Base-by-base conservation (phyloP, 371 early-diverging fungal genomes). In the Lichtheimia ramosa region DNA sequence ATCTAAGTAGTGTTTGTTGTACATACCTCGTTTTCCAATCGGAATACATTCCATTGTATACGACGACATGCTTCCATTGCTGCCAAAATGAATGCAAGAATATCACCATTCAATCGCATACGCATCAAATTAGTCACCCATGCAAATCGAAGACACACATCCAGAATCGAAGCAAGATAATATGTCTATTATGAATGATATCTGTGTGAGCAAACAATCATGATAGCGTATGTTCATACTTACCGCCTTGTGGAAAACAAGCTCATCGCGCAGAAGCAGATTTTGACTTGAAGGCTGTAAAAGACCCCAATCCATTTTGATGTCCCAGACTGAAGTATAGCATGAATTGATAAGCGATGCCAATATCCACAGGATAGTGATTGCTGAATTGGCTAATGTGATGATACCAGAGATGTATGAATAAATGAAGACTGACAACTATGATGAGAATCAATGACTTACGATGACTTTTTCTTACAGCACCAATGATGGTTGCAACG, bases 271-370 rank as follows among this genome's bases (percentile, higher is more conserved):
- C 27, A 92, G 70, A 13, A 85, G 80, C 18, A 77, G 78, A 52
- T 90, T 68, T 59, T 75, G 67, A 48, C 80, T 81, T 41, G 81
- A 65, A 28, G 70, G 65, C 48, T 88, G 82, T 27, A 89, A 70
- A 23, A 95, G 69, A 3, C 93, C 90, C 96, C 95, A 95, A 75
- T 96, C 96, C 89, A 93, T 92, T 49, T 83, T 80, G 10, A 94
- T 66, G 56, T 96, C 96, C 96, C 95, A 96, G 14, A 65, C 54
- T 13, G 82, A 83, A 5, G 92, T 82, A 66, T 87, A 91, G 34
- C 69, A 54, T 16, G 89, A 83, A 42, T 83, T 83, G 54, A 85
- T 52, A 2, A 83, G 56, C 39, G 86, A 87, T 13, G 86, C 58
- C 16, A 83, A 53, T 13, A 89, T 72, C 77, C 77, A 90, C 10